Base-by-base conservation (phyloP, 116 monocot genomes). In the Papilionanthe hybrid region DNA sequence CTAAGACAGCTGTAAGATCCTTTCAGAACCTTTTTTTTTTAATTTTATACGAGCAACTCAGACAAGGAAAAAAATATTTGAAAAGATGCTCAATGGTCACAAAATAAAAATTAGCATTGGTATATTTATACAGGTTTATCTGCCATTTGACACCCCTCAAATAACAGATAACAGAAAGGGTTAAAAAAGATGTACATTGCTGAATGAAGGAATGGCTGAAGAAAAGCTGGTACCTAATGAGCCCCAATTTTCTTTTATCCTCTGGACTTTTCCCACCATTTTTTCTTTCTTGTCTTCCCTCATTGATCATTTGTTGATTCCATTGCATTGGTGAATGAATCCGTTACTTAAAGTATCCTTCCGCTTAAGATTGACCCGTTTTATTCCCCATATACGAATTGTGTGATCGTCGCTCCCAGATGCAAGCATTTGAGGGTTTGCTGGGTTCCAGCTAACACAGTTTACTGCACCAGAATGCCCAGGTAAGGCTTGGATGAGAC, bases 401-500 rank as follows among this genome's bases (percentile, higher is more conserved):
- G 96, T 96, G 56, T 79, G 87, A 78, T 96, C 96, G 53, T 96
- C 96, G 44, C 96, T 93, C 23, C 88, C 96, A 5, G 96, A 96
- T 42, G 96, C 96, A 6, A 96, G 89, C 90, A 96, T 96, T 78
- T 93, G 89, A 1, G 90, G 96, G 55, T 96, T 86, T 18, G 75
- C 78, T 0, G 96, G 93, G 75, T 96, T 96, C 96, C 96, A 96
- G 76, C 94, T 94, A 42, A 97, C 97, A 69, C 97, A 91, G 78
- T 94, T 96, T n/a, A 96, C 96, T 10, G 91, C 81, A 22, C 94
- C 96, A 5, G 94, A 85, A 80, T 97, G 97, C 19, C 97, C 97
- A 32, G 88, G 77, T 67, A 97, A 75, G 30, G 87, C 79, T 17
- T 83, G 78, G 66, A 97, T 86, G 3, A 94, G 85, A 49, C 88